These are phyloP conservation scores for Epichloe scottii DNA, from an alignment of 2,329 filamentous ascomycete genomes.

Conservation along the genomic window DNA sequence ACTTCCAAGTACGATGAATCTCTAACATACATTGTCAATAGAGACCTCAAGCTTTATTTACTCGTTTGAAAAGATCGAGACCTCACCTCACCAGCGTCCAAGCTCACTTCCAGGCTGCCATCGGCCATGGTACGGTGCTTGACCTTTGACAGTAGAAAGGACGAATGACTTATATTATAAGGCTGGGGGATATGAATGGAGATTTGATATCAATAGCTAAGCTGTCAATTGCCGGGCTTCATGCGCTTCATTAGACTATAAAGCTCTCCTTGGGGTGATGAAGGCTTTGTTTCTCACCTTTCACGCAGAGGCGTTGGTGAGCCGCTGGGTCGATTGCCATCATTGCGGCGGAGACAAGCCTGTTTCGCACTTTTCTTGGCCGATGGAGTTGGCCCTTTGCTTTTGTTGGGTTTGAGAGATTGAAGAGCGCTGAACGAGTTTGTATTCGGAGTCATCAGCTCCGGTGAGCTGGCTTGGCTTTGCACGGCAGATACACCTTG, in stretches of 20 bases:
- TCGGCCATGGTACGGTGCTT: constrained; percentile 28
- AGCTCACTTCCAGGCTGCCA: constrained; percentile 28
- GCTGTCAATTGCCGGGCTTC: background rate
- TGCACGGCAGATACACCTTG: constrained; percentile 9
- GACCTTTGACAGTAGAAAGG: constrained; percentile 31
- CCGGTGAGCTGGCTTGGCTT: constrained; percentile 8
- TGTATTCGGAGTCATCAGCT: constrained; percentile 9
- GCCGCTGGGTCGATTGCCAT: background rate
- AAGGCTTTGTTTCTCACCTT: background rate
- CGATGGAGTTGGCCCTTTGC: constrained; percentile 6
- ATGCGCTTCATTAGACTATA: background rate
- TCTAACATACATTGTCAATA: constrained; percentile 24
- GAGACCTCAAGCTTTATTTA: constrained; percentile 8
- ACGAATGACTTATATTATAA: constrained; percentile 25
- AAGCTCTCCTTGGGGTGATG: background rate
- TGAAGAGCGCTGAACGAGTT: constrained; percentile 20
- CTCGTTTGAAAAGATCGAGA: constrained; percentile 9
- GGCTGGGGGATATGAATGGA: constrained; percentile 2
- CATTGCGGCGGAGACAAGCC: background rate
- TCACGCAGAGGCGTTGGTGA: background rate
- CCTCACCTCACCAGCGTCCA: constrained; percentile 37
- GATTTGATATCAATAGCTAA: background rate
- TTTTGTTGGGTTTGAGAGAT: constrained; percentile 7
- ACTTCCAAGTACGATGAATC: constrained; percentile 52
- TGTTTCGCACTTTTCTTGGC: constrained; percentile 10